phyloP scores from a whole-genome alignment of 1,284 basidiomycete genomes.

The Puccinia brachypodii region DNA sequence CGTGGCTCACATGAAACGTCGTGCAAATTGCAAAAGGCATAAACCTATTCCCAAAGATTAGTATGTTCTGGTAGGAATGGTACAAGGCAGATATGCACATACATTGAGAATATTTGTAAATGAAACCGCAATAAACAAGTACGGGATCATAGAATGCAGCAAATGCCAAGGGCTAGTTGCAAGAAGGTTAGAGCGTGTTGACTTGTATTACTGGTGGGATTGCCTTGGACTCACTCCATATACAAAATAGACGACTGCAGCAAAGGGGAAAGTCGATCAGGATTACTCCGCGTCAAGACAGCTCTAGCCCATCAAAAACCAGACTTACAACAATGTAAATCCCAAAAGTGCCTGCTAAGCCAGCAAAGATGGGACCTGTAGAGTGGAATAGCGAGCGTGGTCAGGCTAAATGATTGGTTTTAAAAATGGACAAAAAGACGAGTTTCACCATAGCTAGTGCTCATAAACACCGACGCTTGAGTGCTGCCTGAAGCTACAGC shows the following conservation, averaged over 20 bases:
- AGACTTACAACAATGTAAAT: conserved; percentile 47
- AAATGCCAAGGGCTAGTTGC: conserved; percentile 85
- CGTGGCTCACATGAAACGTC: conserved; percentile 59
- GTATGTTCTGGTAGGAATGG: background rate
- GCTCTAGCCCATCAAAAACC: background rate
- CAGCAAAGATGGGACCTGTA: conserved; percentile 74
- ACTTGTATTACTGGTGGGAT: background rate
- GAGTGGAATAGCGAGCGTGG: background rate
- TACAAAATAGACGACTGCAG: conserved; percentile 37
- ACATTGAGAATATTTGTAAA: conserved; percentile 78
- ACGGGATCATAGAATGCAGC: conserved; percentile 67
- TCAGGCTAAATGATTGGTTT: background rate
- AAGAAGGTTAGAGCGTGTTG: background rate
- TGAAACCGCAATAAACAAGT: conserved; percentile 72
- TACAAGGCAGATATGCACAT: background rate
- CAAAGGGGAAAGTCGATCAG: background rate
- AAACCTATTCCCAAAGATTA: conserved; percentile 65
- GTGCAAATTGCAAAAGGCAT: conserved; percentile 92
- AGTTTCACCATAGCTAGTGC: conserved; percentile 25
- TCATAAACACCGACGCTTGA: conserved; percentile 16
- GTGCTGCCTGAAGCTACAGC: conserved; percentile 8
- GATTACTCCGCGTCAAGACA: background rate
- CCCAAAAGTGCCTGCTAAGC: conserved; percentile 83
- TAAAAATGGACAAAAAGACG: background rate
- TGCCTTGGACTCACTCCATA: conserved; percentile 19